A percentile compares a stretch with the other conserved stretches of the same genome.
These are phyloP conservation scores for Xerocomus spinulosus DNA, from an alignment of 768 basidiomycete species.

Conservation along the genomic window DNA sequence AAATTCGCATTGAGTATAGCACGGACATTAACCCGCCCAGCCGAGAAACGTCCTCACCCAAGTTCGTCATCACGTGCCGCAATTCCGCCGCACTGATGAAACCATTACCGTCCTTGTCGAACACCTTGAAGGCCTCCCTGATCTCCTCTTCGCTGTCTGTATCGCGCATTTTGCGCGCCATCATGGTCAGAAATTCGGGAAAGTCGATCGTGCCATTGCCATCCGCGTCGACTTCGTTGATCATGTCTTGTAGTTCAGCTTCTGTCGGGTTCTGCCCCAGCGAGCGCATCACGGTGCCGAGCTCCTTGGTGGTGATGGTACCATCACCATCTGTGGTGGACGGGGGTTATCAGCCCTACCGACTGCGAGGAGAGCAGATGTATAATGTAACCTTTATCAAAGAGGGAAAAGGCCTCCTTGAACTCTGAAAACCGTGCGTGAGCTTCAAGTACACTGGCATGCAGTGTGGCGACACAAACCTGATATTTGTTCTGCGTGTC, in stretches of 20 bases:
- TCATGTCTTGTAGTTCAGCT: slow-evolving; percentile 90
- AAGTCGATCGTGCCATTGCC: slow-evolving; percentile 87
- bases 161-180: slow-evolving; percentile 87
- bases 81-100: slow-evolving; percentile 84
- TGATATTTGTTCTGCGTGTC: slow-evolving; percentile 78
- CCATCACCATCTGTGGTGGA: slow-evolving; percentile 73
- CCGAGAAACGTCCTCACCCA: slow-evolving; percentile 48
- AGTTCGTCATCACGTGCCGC: slow-evolving; percentile 86
- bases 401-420: slow-evolving; percentile 98
- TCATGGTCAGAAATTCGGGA: slow-evolving; percentile 79
- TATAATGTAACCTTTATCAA: slow-evolving; percentile 73
- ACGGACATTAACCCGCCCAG: not conserved
- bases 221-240: slow-evolving; percentile 90
- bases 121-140: slow-evolving; percentile 94
- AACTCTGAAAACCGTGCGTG: slow-evolving; percentile 58
- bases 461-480: slow-evolving; percentile 44
- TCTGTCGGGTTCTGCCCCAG: slow-evolving; percentile 92
- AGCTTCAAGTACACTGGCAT: not conserved
- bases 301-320: slow-evolving; percentile 86
- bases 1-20: slow-evolving; percentile 6
- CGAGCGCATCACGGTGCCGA: slow-evolving; percentile 91
- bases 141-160: slow-evolving; percentile 94
- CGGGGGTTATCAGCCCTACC: not conserved
- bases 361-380: too few species aligned
- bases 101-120: slow-evolving; percentile 94